Evolutionary conservation across 768 basidiomycete genomes (phyloP), one percentile per base, ranked within the genome.

Genomic region (Obba rivulosa): DNA sequence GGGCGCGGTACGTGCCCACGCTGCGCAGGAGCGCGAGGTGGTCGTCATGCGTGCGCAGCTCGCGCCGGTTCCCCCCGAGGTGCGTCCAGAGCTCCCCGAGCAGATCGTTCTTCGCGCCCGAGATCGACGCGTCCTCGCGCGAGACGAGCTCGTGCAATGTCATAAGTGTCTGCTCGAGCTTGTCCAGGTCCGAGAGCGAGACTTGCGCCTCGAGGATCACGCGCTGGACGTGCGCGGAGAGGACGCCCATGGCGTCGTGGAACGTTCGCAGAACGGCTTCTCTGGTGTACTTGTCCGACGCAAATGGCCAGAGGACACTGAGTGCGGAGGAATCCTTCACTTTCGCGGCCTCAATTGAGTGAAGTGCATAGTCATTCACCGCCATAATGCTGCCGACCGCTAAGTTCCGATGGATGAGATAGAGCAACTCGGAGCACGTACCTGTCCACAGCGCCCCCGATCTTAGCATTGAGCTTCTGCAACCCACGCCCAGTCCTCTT

Each of bases 361-460:
- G 67, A 43, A 87, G 68, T 1, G 84, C 88, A 55, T 85, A 80
- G 46, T 81, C 81, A 51, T 87, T 90, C 43, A 87, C 72, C 0
- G 87, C 84, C 66, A 86, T 74, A 56, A 89, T 80, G 39, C 85
- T 89, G 42, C 24, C 23, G n/a, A 20, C 18, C n/a, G 41, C 16
- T n/a, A 4, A 37, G 25, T 38, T 2, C 24, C 31, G 46, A n/a
- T n/a, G n/a, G 31, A 28, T 45, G n/a, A 31, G 43, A 8, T 31
- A 25, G 14, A 2, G 18, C 14, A 13, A 18, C 20, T 34, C 8
- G 46, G 23, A 40, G n/a, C 1, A 65, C 81, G 59, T 48, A 87
- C 87, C 68, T 79, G 52, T 91, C 88, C 1, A 90, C 82, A 0
- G 85, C 78, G 28, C 86, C 84, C 31, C 78, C 75, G n/a, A 89